Evolutionary conservation across 1,284 basidiomycete species (phyloP).

Genomic region (Microbotryomycetes sp.): DNA sequence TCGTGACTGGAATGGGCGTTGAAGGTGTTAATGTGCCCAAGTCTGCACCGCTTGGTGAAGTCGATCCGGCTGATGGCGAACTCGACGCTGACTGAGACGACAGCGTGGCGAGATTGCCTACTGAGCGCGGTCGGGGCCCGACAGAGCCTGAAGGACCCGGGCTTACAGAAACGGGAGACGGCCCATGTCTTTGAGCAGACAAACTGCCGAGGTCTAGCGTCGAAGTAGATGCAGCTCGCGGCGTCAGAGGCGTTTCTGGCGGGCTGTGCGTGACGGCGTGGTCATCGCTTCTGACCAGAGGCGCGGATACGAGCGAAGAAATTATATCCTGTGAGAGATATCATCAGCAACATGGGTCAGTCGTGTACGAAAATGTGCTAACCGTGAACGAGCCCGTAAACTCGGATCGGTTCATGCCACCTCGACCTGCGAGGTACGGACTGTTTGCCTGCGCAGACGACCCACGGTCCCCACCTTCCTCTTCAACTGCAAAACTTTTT

Average conservation of each 20-base stretch:
- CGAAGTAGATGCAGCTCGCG: not conserved
- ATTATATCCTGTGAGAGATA: not conserved
- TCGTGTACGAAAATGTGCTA: not conserved
- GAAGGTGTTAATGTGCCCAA: not conserved
- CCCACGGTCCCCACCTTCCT: not conserved
- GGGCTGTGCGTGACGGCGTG: not conserved
- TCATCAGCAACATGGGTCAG: not conserved
- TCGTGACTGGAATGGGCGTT: not conserved
- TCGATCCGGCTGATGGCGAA: not conserved
- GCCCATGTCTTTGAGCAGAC: too few relatives aligned
- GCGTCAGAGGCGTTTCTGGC: not conserved
- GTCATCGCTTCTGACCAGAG: not conserved
- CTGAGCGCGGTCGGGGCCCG: not conserved
- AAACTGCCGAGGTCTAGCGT: not conserved
- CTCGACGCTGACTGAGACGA: not conserved
- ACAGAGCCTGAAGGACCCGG: too few relatives aligned
- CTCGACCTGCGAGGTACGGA: slow-evolving; percentile 4
- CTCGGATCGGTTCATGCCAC: not conserved
- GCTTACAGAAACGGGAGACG: too few relatives aligned
- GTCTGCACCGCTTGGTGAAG: not conserved
- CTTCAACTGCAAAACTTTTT: slow-evolving; percentile 5
- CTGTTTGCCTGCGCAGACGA: not conserved
- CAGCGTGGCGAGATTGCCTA: not conserved
- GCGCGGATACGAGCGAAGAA: not conserved
- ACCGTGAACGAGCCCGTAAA: slow-evolving; percentile 3